phyloP scores from a whole-genome alignment of 75 land plant species.

The Cunninghamia lanceolata region DNA sequence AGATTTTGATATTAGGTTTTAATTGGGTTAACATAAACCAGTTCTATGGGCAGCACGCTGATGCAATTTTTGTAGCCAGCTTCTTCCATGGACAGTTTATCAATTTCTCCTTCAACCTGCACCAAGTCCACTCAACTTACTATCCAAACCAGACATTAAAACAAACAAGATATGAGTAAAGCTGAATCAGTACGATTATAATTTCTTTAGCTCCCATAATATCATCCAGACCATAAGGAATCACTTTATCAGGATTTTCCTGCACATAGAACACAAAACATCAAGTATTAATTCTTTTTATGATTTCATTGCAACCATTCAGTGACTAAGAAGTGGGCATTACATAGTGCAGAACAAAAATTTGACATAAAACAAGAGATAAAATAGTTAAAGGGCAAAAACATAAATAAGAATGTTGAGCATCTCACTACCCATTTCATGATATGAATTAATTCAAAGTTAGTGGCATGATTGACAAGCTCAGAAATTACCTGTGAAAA shows the following conservation, averaged over 20 bases:
- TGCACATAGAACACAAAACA: slow-evolving; percentile 14
- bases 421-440: not conserved
- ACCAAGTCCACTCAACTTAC: not conserved
- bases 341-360: not conserved
- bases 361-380: not conserved
- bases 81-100: slow-evolving; percentile 97
- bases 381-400: not conserved
- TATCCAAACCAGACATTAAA: not conserved
- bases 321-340: not conserved
- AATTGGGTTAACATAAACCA: slow-evolving; percentile 28
- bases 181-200: slow-evolving; percentile 63
- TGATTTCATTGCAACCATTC: not conserved
- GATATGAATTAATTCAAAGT: not conserved
- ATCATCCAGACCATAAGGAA: slow-evolving; percentile 94
- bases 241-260: slow-evolving; percentile 59
- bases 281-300: not conserved
- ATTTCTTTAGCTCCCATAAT: slow-evolving; percentile 63
- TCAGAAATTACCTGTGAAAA: slow-evolving; percentile 78
- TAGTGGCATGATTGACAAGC: not conserved
- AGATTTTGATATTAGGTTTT: not conserved
- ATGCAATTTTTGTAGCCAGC: slow-evolving; percentile 90
- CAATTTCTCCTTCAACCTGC: slow-evolving; percentile 98
- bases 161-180: slow-evolving; percentile 1
- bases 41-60: slow-evolving; percentile 67
- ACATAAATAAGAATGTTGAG: not conserved